Base-by-base conservation (phyloP, 2,329 filamentous ascomycete species). In the Colletotrichum tropicale region DNA sequence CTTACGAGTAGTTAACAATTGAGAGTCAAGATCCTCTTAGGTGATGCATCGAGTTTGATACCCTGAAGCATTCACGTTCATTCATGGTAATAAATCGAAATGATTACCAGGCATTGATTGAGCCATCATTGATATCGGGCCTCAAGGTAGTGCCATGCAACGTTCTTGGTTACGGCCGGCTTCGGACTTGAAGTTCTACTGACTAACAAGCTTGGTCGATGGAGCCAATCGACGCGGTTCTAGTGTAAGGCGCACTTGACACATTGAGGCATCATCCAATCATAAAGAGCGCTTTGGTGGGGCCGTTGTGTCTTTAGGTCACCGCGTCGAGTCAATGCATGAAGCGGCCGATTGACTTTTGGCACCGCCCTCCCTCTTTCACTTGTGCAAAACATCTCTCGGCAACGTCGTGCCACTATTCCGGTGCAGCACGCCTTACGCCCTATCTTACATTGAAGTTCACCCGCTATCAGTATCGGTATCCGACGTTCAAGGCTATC, bases 181-280 rank as follows among this genome's bases (percentile, higher is more conserved):
- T 70, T 70, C 67, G 56, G 66, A 69, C 10, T 32, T 36, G 7
- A 9, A n/a, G 30, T 55, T 15, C 58, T 34, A 69, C 52, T 32
- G 32, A 58, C 52, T 21, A 36, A 58, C 60, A 66, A 60, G 34
- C 34, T 38, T 38, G 36, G 34, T 38, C 2, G 34, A 61, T 66
- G 36, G 62, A 55, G 52, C 55, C 26, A n/a, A 36, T 55, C 2
- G n/a, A 48, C n/a, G 60, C 43, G 48, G 34, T 55, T 70, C 28
- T 66, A 71, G 67, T 74, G 67, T 66, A 74, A 74, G 71, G 71
- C 71, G 71, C 18, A 71, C 48, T 74, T 74, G 67, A 74, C 67
- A 71, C 67, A 74, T 61, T 32, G 28, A 10, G 4, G 24, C 16
- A 10, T 52, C 13, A 9, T 10, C 71, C 67, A 74, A 74, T 71